Percentiles rank a stretch among this genome's conserved stretches.
Evolutionary conservation across 257 asterid species (phyloP).

Genomic region (Knoxia roxburghii): DNA sequence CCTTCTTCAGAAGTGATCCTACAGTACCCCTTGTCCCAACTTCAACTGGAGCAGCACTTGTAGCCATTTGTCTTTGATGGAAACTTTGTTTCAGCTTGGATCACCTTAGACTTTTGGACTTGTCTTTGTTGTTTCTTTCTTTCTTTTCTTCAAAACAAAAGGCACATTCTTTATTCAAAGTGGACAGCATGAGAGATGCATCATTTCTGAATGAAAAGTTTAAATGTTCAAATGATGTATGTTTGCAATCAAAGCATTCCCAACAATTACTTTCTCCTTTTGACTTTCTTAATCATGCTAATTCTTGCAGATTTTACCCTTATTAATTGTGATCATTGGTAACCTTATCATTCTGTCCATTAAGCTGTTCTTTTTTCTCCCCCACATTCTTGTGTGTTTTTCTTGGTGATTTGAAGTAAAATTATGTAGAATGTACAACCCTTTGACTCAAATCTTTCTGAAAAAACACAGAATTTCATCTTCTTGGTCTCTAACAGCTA

Average conservation of each 20-base stretch:
- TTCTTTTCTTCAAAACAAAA: not conserved
- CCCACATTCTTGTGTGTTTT: not conserved
- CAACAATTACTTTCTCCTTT: slow-evolving; percentile 4
- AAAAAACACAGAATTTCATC: too few relatives aligned
- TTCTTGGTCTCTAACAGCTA: not conserved
- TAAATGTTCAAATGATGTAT: slow-evolving; percentile 24
- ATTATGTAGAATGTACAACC: not conserved
- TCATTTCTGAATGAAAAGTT: slow-evolving; percentile 23
- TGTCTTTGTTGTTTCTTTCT: not conserved
- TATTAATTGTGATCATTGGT: slow-evolving; percentile 4
- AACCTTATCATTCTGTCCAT: not conserved
- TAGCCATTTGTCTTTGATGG: slow-evolving; percentile 30
- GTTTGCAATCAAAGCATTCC: slow-evolving; percentile 19
- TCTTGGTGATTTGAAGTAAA: not conserved
- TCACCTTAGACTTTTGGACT: slow-evolving; percentile 13
- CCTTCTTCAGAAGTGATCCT: slow-evolving; percentile 77
- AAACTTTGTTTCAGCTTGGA: slow-evolving; percentile 21
- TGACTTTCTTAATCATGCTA: slow-evolving; percentile 11
- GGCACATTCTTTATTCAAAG: slow-evolving; percentile 19
- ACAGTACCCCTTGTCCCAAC: slow-evolving; percentile 80
- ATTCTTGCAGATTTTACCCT: not conserved
- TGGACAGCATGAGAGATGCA: slow-evolving; percentile 29
- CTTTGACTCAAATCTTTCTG: not conserved
- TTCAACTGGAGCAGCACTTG: slow-evolving; percentile 29
- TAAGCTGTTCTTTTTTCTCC: not conserved